A percentile compares a stretch with the other conserved stretches of the same genome.
Evolutionary conservation across 257 asterid species (phyloP).

Genomic region (Lantana camara): DNA sequence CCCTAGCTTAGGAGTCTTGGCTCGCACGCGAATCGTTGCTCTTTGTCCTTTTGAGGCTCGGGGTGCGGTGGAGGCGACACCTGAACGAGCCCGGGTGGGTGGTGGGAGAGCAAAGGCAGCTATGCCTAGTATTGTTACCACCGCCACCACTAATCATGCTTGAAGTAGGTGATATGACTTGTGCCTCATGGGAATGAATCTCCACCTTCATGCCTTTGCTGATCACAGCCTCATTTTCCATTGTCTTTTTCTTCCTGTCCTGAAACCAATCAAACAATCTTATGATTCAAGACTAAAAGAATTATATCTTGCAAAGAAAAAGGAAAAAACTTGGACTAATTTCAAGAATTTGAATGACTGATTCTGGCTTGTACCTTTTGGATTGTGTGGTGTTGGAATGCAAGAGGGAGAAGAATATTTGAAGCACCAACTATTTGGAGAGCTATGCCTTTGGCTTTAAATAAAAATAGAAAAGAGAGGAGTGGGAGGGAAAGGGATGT

Average conservation of each 20-base stretch:
- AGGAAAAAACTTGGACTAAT: too few species aligned
- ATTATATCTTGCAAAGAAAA: neutral
- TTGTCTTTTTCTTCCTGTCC: conserved; percentile 10
- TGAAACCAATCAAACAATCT: conserved; percentile 3
- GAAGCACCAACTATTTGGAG: conserved; percentile 21
- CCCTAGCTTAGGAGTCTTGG: conserved; percentile 36
- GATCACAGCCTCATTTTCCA: conserved; percentile 19
- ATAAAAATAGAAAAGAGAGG: conserved; percentile 20
- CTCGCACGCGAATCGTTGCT: conserved; percentile 40
- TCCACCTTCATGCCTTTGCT: conserved; percentile 49
- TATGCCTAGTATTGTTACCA: conserved; percentile 37
- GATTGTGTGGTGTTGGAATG: conserved; percentile 6
- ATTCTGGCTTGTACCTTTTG: conserved; percentile 14
- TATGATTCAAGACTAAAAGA: neutral
- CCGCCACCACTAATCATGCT: conserved; percentile 16
- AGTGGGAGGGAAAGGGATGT: conserved; percentile 2
- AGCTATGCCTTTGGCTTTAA: conserved; percentile 27
- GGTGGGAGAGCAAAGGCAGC: conserved; percentile 65
- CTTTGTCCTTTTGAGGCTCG: conserved; percentile 46
- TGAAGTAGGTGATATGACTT: conserved; percentile 21
- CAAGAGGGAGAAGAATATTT: conserved; percentile 1
- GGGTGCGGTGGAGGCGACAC: conserved; percentile 57
- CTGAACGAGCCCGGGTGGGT: conserved; percentile 66
- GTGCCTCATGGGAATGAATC: conserved; percentile 24
- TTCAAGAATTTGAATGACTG: conserved; percentile 8